Base-by-base conservation (phyloP, 2,329 filamentous ascomycete species). In the Fusarium guadeloupense region DNA sequence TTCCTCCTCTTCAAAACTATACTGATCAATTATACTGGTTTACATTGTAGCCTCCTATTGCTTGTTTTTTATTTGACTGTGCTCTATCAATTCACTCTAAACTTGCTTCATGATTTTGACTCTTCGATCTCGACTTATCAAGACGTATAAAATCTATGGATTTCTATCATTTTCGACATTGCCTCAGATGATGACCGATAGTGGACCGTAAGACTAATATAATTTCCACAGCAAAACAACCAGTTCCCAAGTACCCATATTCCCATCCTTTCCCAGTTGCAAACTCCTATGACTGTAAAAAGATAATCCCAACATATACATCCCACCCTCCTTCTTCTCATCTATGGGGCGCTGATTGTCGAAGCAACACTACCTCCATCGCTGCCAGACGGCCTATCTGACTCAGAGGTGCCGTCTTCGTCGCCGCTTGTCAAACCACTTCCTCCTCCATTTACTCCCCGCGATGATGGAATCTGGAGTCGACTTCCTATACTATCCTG, bases 341-440 rank as follows among this genome's bases (percentile, higher is more conserved):
- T 54, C 53, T 64, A 67, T 13, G 42, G 53, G 34, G 69, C 71
- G 46, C 72, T 74, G 7, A 71, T 63, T 7, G 68, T 73, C 17
- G 77, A 78, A 7, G 70, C 72, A 45, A 77, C 64, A 54, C 76
- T 78, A 1, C 72, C 74, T 13, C 65, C 66, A 23, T 78, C 77
- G 53, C 77, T 79, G 10, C 62, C 66, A 20, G 76, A 78, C 20
- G 72, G 71, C 56, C 64, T 59, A 39, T 78, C 77, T 26, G 75
- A 77, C 50, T 75, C 75, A 8, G 65, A 66, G 20, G 68, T 73
- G 16, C 68, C 74, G 5, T 76, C 72, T 20, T 74, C 74, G 6
- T 75, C 75, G 28, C 68, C 71, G 26, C 69, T 73, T 37, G 67
- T 67, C 34, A 66, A 67, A 41, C 64, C 65, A 20, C 66, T 63